Evolutionary conservation across 352 stramenopile species (phyloP).

Genomic region (Pythium brachiatum): DNA sequence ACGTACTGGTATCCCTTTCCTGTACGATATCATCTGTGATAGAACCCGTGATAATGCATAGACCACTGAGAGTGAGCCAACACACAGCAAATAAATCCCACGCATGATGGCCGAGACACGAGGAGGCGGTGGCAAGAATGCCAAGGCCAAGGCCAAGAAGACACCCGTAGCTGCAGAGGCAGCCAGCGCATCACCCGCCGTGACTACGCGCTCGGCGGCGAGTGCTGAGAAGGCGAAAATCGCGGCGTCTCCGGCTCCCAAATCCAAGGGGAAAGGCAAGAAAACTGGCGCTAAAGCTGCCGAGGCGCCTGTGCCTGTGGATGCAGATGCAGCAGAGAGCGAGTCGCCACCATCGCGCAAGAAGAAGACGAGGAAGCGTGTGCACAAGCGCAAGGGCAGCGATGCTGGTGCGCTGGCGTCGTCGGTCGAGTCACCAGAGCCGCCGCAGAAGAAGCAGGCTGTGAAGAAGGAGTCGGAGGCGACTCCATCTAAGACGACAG

Average conservation of each 20-base stretch:
- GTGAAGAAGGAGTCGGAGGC: background rate
- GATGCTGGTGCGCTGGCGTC: background rate
- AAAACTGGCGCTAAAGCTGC: no score
- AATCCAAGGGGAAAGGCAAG: background rate
- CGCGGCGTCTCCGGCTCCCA: background rate
- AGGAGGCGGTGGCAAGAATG: slow-evolving; percentile 10
- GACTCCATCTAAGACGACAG: background rate
- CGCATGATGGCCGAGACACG: slow-evolving; percentile 18
- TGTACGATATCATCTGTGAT: background rate
- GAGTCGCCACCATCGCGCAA: slow-evolving; percentile 11
- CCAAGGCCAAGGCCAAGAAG: slow-evolving; percentile 2
- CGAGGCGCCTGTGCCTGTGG: background rate
- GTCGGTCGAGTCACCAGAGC: background rate
- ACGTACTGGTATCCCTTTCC: background rate
- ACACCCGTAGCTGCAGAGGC: background rate
- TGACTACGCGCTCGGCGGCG: background rate
- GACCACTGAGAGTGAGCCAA: background rate
- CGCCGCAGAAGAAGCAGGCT: background rate
- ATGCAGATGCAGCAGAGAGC: background rate
- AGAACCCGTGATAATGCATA: slow-evolving; percentile 9
- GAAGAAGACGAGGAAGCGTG: slow-evolving; percentile 20
- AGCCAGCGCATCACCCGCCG: background rate
- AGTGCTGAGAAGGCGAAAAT: slow-evolving; percentile 4
- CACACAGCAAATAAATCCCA: background rate
- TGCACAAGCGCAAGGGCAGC: slow-evolving; percentile 18